Conservation (phyloP, 768 basidiomycete genomes). For the Clavulina sp. region DNA sequence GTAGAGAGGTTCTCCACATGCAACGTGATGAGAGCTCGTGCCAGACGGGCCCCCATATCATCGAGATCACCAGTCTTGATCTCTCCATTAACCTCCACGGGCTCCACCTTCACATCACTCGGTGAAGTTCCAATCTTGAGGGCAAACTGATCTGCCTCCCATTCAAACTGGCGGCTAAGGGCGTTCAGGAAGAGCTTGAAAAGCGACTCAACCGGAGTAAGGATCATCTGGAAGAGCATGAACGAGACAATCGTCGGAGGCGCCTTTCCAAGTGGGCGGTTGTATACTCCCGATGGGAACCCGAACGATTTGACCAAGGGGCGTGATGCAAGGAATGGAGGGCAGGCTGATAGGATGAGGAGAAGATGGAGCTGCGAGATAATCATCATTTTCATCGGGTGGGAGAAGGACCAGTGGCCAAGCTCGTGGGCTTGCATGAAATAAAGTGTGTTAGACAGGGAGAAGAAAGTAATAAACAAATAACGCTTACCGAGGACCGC, state of each 20-base stretch:
- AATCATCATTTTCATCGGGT: slow-evolving; percentile 76
- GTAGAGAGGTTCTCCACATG: slow-evolving; percentile 88
- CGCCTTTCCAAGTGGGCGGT: too few species aligned
- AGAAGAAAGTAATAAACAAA: slow-evolving; percentile 8
- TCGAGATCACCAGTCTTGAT: slow-evolving; percentile 28
- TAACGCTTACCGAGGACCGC: slow-evolving; percentile 58
- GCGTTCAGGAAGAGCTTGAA: slow-evolving; percentile 62
- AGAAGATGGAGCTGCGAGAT: slow-evolving; percentile 82
- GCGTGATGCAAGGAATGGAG: slow-evolving; percentile 72
- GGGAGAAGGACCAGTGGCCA: slow-evolving; percentile 88
- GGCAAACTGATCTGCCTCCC: slow-evolving; percentile 81
- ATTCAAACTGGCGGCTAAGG: slow-evolving; percentile 74
- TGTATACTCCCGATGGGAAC: slow-evolving; percentile 48
- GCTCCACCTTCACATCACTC: slow-evolving; percentile 15
- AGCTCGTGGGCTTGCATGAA: slow-evolving; percentile 69
- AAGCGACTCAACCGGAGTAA: slow-evolving; percentile 62
- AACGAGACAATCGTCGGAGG: slow-evolving; percentile 78
- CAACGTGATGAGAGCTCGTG: slow-evolving; percentile 62
- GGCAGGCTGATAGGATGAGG: slow-evolving; percentile 69
- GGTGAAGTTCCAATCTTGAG: slow-evolving; percentile 40
- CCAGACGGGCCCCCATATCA: slow-evolving; percentile 76
- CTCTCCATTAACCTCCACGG: slow-evolving; percentile 23
- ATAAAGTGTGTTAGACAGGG: neutral
- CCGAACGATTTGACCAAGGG: slow-evolving; percentile 67
- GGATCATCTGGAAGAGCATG: slow-evolving; percentile 77